These are phyloP conservation scores for Colletotrichum trifolii DNA, from an alignment of 2,329 filamentous ascomycete genomes.

Conservation along the genomic window DNA sequence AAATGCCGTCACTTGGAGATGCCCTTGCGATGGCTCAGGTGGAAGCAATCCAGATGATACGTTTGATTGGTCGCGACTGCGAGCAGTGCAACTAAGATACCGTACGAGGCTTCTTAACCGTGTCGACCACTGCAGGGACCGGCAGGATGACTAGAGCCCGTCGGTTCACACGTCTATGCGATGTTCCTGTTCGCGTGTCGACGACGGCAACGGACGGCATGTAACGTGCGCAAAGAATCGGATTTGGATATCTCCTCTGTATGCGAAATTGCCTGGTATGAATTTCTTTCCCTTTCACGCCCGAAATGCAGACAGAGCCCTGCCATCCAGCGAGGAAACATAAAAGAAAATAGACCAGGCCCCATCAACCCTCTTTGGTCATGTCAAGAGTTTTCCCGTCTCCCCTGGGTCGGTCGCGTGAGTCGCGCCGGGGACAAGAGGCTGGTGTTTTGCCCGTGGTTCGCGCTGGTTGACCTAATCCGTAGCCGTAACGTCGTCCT, in stretches of 20 bases:
- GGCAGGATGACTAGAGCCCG: too few relatives aligned
- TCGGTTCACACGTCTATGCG: too few relatives aligned
- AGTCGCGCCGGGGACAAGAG: constrained; percentile 11
- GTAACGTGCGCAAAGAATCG: constrained; percentile 39
- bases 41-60: too few relatives aligned
- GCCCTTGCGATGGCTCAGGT: too few relatives aligned
- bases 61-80: too few relatives aligned
- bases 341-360: constrained; percentile 38
- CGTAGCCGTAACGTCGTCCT: constrained; percentile 38
- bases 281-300: constrained; percentile 59
- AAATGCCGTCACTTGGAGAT: too few relatives aligned
- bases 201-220: neutral
- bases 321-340: constrained; percentile 55
- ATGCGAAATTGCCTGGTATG: constrained; percentile 62
- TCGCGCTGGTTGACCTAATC: constrained; percentile 37
- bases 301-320: constrained; percentile 61
- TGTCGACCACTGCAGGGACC: too few relatives aligned
- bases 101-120: too few relatives aligned
- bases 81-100: too few relatives aligned
- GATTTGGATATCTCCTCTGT: constrained; percentile 52
- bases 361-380: constrained; percentile 30
- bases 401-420: constrained; percentile 7
- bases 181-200: neutral
- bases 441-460: constrained; percentile 32
- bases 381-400: constrained; percentile 9